Percentiles rank a stretch among this genome's conserved stretches.
Conservation (phyloP, 2,329 filamentous ascomycete genomes). For the Cadophora sp. region DNA sequence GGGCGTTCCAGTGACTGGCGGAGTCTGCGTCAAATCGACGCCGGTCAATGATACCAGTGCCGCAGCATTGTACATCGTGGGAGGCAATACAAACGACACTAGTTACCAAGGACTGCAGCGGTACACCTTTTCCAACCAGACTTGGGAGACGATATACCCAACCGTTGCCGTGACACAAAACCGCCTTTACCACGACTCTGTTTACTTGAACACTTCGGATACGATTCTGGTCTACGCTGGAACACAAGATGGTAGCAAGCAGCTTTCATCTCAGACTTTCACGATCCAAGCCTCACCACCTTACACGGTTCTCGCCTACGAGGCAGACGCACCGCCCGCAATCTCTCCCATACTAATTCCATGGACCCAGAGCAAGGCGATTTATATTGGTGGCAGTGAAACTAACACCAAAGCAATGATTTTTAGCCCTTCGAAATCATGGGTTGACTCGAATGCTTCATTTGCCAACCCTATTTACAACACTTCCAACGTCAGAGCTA, state of each 20-base stretch:
- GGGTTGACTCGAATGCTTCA: conserved; percentile 70
- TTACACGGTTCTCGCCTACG: conserved; percentile 65
- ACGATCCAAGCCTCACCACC: conserved; percentile 71
- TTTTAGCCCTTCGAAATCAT: conserved; percentile 69
- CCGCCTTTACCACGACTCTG: conserved; percentile 76
- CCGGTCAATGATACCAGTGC: conserved; percentile 61
- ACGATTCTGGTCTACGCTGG: conserved; percentile 85
- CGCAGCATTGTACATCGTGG: conserved; percentile 80
- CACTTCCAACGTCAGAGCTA: conserved; percentile 64
- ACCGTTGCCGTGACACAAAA: conserved; percentile 55
- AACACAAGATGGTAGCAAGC: conserved; percentile 63
- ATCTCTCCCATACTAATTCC: conserved; percentile 74
- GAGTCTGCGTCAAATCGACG: conserved; percentile 76
- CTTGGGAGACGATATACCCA: conserved; percentile 63
- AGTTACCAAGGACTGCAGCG: conserved; percentile 78
- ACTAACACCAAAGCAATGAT: conserved; percentile 74
- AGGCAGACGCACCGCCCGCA: conserved; percentile 66
- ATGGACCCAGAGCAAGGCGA: conserved; percentile 74
- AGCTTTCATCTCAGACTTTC: conserved; percentile 76
- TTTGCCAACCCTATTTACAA: conserved; percentile 67
- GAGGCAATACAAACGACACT: conserved; percentile 63
- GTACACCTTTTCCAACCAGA: conserved; percentile 62
- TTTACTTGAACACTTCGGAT: conserved; percentile 73
- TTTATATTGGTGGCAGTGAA: conserved; percentile 75
- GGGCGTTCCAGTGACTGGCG: conserved; percentile 76